These are phyloP conservation scores for Acacia crassicarpa DNA, from an alignment of 306 rosid genomes.

Conservation along the genomic window DNA sequence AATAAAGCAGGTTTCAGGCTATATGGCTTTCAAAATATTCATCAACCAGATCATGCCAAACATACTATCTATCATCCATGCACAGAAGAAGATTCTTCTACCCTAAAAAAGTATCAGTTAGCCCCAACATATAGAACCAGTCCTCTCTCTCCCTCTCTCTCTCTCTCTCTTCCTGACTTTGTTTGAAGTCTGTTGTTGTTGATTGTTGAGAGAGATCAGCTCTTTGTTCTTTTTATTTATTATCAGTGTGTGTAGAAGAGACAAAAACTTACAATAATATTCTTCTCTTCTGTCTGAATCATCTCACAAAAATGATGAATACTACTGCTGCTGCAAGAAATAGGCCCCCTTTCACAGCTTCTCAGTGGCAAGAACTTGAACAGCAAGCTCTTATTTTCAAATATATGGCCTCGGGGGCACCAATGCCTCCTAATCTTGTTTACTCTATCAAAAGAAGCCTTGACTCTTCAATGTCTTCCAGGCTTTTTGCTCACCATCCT, in stretches of 20 bases:
- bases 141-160: background rate
- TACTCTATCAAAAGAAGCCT: conserved; percentile 79
- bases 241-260: conserved; percentile 4
- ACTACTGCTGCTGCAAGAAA: conserved; percentile 36
- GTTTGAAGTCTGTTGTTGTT: conserved; percentile 25
- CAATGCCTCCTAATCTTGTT: conserved; percentile 86
- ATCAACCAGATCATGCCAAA: conserved; percentile 53
- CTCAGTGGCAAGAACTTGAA: too few relatives aligned
- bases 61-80: conserved; percentile 44
- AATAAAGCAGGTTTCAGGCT: conserved; percentile 27
- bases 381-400: too few relatives aligned
- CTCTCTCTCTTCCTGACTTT: too few relatives aligned
- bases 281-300: conserved; percentile 10
- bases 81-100: conserved; percentile 50
- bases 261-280: background rate
- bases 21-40: conserved; percentile 44
- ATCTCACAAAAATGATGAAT: conserved; percentile 44
- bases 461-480: conserved; percentile 72
- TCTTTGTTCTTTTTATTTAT: background rate
- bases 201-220: background rate
- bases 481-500: conserved; percentile 82
- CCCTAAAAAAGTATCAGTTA: background rate
- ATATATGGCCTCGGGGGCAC: conserved; percentile 56
- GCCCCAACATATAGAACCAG: conserved; percentile 25
- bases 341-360: conserved; percentile 27